Evolutionary conservation across 139 green algal genomes (phyloP), one percentile per base, ranked within the genome.

Genomic region (Choricystis sp.): DNA sequence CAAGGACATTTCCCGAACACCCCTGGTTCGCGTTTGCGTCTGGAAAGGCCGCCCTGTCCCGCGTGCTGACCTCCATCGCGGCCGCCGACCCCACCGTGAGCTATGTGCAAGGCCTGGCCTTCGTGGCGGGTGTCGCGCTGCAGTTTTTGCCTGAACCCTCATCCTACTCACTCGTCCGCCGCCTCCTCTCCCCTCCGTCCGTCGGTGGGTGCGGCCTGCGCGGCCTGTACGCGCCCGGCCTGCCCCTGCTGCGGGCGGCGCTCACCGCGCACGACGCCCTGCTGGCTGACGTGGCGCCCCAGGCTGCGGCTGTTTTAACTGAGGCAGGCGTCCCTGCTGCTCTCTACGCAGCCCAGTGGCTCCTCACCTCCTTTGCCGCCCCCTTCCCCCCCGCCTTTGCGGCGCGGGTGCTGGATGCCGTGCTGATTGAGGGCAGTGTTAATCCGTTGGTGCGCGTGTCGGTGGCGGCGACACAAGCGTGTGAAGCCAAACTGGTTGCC

Each of bases 1-100:
- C 90, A 67, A 83, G 91, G 60, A 98, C 91, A 29, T 98, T 98
- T 73, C 91, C 91, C 1, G 84, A 95, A 76, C 81, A 94, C 69
- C 81, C 86, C 1, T 69, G 89, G 59, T 96, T 98, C 69, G 66
- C 71, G 23, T 69, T 79, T 28, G 58, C 57, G 49, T 71, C 80
- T 64, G 83, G 86, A 3, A 82, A 94, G 76, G 68, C 75, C 58
- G 72, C 82, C 26, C 81, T 96, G 31, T 95, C 90, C 74, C 71
- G 81, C 26, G 74, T 96, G 65, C 79, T 96, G 48, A 95, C 93
- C 76, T 88, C 89, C 0, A 96, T 97, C 73, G 84, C 80, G 28
- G 67, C 94, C 31, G 73, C 85, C 48, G 88, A 95, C 63, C 72
- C 93, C 61, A 84, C 93, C 73, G 83, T 84, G 14, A 79, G 77